phyloP scores from a whole-genome alignment of 176 grass and related monocot genomes.

The Olyra latifolia region DNA sequence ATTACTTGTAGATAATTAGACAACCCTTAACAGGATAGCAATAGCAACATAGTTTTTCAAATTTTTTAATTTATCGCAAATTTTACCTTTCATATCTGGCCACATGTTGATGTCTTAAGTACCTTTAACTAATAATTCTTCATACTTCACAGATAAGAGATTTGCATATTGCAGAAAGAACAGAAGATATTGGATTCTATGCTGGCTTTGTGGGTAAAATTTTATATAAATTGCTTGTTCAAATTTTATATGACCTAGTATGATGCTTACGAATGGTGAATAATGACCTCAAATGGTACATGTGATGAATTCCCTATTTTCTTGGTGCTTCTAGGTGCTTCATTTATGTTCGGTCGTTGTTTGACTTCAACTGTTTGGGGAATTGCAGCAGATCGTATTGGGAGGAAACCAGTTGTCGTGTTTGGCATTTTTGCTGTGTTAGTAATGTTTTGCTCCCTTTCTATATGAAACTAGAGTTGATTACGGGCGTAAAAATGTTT shows the following conservation, averaged over 20 bases:
- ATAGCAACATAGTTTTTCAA: too few relatives aligned
- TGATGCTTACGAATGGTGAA: not conserved
- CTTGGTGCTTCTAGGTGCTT: conserved; percentile 67
- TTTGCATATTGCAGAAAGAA: conserved; percentile 72
- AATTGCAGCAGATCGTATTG: conserved; percentile 72
- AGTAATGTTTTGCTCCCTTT: conserved; percentile 51
- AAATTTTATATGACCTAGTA: not conserved
- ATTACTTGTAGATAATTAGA: too few relatives aligned
- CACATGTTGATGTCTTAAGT: too few relatives aligned
- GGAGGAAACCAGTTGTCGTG: conserved; percentile 84
- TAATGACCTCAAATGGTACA: not conserved
- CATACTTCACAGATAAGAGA: conserved; percentile 81
- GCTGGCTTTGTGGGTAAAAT: conserved; percentile 89
- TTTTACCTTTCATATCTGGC: too few relatives aligned
- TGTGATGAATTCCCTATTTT: conserved; percentile 10
- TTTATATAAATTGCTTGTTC: not conserved
- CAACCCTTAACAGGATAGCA: too few relatives aligned
- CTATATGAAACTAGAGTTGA: not conserved
- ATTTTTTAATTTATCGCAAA: too few relatives aligned
- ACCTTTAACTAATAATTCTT: too few relatives aligned
- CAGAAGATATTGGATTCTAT: conserved; percentile 99
- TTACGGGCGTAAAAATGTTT: not conserved
- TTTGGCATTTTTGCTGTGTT: conserved; percentile 84
- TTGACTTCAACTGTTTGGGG: conserved; percentile 89
- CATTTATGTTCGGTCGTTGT: conserved; percentile 94